Conservation (phyloP, 2,329 filamentous ascomycete species). For the Alternaria arbusti region DNA sequence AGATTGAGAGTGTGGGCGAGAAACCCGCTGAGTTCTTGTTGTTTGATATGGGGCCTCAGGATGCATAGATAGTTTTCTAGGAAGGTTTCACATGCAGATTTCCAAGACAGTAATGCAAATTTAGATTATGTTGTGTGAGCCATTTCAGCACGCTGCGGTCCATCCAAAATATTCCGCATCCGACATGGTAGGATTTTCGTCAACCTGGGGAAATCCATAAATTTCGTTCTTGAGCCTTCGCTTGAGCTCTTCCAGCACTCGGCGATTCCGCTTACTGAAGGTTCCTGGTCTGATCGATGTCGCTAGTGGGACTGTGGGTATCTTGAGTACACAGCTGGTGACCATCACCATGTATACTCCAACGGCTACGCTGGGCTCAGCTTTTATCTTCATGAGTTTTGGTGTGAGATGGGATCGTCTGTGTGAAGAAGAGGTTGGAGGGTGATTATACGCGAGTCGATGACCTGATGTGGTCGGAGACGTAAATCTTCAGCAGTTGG, state of each 20-base stretch:
- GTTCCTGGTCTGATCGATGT: neutral
- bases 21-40: constrained; percentile 56
- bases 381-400: neutral
- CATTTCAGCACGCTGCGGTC: neutral
- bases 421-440: neutral
- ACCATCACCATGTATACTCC: neutral
- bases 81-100: neutral
- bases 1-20: constrained; percentile 56
- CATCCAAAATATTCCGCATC: neutral
- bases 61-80: constrained; percentile 14
- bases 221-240: neutral
- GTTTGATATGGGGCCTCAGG: constrained; percentile 55
- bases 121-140: neutral
- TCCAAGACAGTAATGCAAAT: neutral
- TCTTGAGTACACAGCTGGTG: neutral
- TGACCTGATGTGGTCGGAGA: neutral
- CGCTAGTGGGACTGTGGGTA: neutral
- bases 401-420: neutral
- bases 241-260: neutral
- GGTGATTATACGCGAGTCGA: neutral
- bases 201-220: neutral
- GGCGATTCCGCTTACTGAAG: neutral
- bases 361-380: neutral
- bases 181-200: neutral
- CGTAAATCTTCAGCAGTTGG: neutral